These are phyloP conservation scores for Guadua angustifolia DNA, from an alignment of 176 grass and related monocot genomes.

Conservation along the genomic window DNA sequence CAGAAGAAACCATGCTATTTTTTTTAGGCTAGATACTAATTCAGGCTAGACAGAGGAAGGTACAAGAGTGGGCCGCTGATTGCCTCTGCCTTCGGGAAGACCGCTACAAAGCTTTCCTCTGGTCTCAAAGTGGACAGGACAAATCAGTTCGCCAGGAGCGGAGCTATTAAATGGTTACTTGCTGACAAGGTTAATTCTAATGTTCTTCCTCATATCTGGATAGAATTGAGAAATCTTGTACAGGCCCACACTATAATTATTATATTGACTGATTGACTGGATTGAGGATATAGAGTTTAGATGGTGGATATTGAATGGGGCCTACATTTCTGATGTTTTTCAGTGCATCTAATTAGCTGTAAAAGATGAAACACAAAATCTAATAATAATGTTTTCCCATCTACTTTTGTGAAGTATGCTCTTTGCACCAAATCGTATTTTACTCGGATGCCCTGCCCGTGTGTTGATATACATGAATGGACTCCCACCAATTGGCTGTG, in stretches of 20 bases:
- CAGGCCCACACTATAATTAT: constrained; percentile 42
- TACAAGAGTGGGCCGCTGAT: neutral
- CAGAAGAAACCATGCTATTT: constrained; percentile 18
- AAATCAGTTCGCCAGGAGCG: constrained; percentile 33
- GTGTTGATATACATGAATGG: constrained; percentile 28
- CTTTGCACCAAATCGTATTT: constrained; percentile 6
- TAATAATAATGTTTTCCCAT: neutral
- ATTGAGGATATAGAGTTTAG: constrained; percentile 41
- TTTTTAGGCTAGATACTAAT: constrained; percentile 18
- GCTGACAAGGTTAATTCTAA: constrained; percentile 65
- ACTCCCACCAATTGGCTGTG: neutral
- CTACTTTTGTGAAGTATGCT: constrained; percentile 29
- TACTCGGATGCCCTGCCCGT: neutral
- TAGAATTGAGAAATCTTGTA: constrained; percentile 60
- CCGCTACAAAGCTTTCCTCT: neutral
- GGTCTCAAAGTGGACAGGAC: neutral
- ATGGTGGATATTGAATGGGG: constrained; percentile 27
- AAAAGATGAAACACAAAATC: constrained; percentile 42
- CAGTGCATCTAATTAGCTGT: constrained; percentile 40
- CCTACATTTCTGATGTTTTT: neutral
- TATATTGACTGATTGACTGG: constrained; percentile 34
- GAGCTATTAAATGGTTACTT: constrained; percentile 48
- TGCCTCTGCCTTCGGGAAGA: constrained; percentile 27
- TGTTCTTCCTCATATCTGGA: constrained; percentile 48
- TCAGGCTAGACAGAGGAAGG: constrained; percentile 33